Evolutionary conservation across 495 filamentous ascomycete species (phyloP).

Genomic region (Penicillium cinerascens): DNA sequence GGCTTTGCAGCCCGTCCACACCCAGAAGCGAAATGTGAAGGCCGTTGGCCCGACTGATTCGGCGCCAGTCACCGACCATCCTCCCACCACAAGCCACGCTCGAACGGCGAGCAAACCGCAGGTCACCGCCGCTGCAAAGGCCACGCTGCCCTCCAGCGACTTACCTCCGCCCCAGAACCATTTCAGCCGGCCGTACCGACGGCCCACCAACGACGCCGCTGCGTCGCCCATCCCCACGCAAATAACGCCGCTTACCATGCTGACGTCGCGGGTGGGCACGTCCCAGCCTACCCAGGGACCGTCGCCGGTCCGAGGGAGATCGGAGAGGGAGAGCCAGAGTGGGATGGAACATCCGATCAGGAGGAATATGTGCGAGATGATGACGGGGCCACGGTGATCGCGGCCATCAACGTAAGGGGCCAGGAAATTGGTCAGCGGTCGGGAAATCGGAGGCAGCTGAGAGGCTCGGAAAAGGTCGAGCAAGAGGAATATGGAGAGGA

Average conservation of each 20-base stretch:
- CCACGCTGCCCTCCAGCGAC: slow-evolving; percentile 84
- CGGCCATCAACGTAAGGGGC: slow-evolving; percentile 92
- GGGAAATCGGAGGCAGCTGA: slow-evolving; percentile 83
- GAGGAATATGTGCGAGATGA: slow-evolving; percentile 93
- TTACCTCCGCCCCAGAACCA: slow-evolving; percentile 98
- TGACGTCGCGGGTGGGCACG: slow-evolving; percentile 63
- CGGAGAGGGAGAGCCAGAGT: slow-evolving; percentile 80
- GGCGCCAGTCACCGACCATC: slow-evolving; percentile 53
- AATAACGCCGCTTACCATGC: slow-evolving; percentile 85
- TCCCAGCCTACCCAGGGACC: slow-evolving; percentile 68
- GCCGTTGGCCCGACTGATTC: slow-evolving; percentile 15
- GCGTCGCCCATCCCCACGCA: slow-evolving; percentile 96
- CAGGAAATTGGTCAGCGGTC: slow-evolving; percentile 77
- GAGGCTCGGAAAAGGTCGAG: slow-evolving; percentile 86
- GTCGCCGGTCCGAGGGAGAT: slow-evolving; percentile 51
- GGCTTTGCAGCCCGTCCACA: slow-evolving; percentile 52
- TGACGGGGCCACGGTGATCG: slow-evolving; percentile 88
- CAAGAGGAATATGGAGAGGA: slow-evolving; percentile 78
- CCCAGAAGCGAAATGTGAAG: slow-evolving; percentile 30
- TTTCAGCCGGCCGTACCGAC: slow-evolving; percentile 81
- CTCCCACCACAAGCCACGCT: slow-evolving; percentile 69
- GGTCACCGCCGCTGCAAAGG: slow-evolving; percentile 78
- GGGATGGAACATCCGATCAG: slow-evolving; percentile 95
- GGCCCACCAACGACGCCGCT: slow-evolving; percentile 85
- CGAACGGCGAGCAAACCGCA: slow-evolving; percentile 68